These are phyloP conservation scores for Skeletonema grethae DNA, from an alignment of 108 stramenopile species.

Conservation along the genomic window DNA sequence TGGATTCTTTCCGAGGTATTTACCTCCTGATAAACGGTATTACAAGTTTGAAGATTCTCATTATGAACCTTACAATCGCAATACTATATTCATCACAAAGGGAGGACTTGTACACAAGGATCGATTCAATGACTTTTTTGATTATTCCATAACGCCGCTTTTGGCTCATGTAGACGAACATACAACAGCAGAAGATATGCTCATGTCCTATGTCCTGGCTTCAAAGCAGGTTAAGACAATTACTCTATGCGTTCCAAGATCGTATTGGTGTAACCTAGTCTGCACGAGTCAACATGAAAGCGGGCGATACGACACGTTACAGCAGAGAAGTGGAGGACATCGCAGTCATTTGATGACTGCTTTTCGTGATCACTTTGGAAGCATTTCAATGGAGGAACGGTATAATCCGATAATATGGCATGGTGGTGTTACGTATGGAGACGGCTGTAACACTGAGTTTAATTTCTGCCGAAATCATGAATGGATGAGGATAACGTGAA, in stretches of 20 bases:
- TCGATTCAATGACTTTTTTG: constrained; percentile 2
- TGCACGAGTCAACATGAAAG: not conserved
- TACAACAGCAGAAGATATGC: constrained; percentile 5
- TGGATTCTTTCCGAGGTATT: not conserved
- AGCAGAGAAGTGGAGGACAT: not conserved
- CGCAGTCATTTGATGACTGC: not conserved
- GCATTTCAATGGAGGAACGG: not conserved
- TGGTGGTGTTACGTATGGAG: not conserved
- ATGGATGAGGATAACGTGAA: not conserved
- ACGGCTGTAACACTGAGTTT: not conserved
- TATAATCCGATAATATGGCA: not conserved
- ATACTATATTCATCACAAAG: not conserved
- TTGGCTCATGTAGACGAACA: not conserved
- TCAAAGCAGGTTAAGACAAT: not conserved
- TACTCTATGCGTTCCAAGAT: not conserved
- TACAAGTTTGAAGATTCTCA: constrained; percentile 1
- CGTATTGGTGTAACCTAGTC: not conserved
- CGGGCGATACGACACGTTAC: not conserved
- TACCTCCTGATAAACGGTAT: not conserved
- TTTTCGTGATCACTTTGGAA: constrained; percentile 1
- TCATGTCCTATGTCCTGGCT: not conserved
- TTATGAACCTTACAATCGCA: not conserved
- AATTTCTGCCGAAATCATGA: not conserved
- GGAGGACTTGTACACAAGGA: not conserved
- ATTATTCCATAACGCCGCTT: not conserved